Evolutionary conservation across 108 stramenopile species (phyloP), one percentile per base, ranked within the genome.

Genomic region (Fragilariopsis cylindrus): DNA sequence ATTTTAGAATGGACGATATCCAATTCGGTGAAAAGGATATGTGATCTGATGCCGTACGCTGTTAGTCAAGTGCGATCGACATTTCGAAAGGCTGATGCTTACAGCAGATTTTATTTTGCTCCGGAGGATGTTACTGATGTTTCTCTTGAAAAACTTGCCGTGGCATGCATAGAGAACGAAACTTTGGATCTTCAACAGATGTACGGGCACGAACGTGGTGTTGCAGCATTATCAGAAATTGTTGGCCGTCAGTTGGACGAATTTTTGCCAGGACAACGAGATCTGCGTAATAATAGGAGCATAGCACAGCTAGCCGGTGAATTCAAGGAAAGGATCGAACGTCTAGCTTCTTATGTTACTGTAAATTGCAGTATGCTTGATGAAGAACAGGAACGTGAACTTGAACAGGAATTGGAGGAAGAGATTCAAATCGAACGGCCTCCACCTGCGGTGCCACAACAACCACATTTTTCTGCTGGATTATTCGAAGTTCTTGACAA

Each of bases 351-450:
- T 8, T 6, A 1, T 57, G 12, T 57, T 57, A 7, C 6, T 16
- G 1, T 57, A 57, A 16, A 16, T 7, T 57, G 57, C 15, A 1
- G 57, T 1, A 8, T 57, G 57, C 57, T 57, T 57, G 57, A 57
- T 57, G 57, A 57, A 57, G 57, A 57, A 15, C 57, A 57, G 15
- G 57, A 57, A 21, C 57, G 57, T 21, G 57, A 57, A 57, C 57
- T 57, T 13, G 3, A 57, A 57, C 57, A 57, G 30, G 57, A 57
- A 15, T 4, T 57, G 57, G 57, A 57, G 30, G 57, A 57, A 15
- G 57, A 57, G 3, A 57, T 57, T 15, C 7, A 57, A 7, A 57
- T 57, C 15, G 57, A 57, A 15, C 57, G 57, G 7, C 57, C 57
- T 57, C 57, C 57, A 7, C 57, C 57, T 21, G 57, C 57, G 7